phyloP scores from a whole-genome alignment of 768 basidiomycete species.

The Neoboletus brunneissimus region DNA sequence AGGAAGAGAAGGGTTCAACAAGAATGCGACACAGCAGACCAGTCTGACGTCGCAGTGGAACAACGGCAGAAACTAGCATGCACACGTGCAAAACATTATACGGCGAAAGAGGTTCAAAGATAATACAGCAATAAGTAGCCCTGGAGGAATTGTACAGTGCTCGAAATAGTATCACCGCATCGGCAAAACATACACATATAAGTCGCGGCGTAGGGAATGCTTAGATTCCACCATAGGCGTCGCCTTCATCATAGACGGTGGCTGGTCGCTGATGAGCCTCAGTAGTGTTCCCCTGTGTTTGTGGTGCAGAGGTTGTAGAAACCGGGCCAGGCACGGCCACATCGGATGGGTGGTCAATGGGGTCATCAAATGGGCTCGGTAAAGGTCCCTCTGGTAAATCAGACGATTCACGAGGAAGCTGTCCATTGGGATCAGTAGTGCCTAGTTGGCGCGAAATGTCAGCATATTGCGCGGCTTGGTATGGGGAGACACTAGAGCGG shows the following conservation, averaged over 20 bases:
- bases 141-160: constrained; percentile 20
- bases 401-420: constrained; percentile 11
- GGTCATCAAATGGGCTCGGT: constrained; percentile 32
- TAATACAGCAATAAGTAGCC: constrained; percentile 26
- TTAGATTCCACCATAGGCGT: constrained; percentile 71
- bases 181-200: constrained; percentile 10
- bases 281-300: constrained; percentile 7
- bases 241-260: constrained; percentile 57
- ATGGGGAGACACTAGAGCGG: constrained; percentile 70
- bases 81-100: constrained; percentile 3
- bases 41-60: constrained; percentile 23
- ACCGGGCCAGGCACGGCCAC: constrained; percentile 9
- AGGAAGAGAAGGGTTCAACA: neutral
- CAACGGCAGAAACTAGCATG: constrained; percentile 26
- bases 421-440: constrained; percentile 21
- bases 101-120: constrained; percentile 9
- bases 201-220: neutral
- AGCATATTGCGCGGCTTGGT: constrained; percentile 71
- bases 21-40: constrained; percentile 24
- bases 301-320: constrained; percentile 10
- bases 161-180: constrained; percentile 9
- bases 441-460: constrained; percentile 64
- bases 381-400: constrained; percentile 23
- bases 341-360: constrained; percentile 15
- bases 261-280: constrained; percentile 39